phyloP scores from a whole-genome alignment of 352 stramenopile genomes.

The Pythium rishiriense region DNA sequence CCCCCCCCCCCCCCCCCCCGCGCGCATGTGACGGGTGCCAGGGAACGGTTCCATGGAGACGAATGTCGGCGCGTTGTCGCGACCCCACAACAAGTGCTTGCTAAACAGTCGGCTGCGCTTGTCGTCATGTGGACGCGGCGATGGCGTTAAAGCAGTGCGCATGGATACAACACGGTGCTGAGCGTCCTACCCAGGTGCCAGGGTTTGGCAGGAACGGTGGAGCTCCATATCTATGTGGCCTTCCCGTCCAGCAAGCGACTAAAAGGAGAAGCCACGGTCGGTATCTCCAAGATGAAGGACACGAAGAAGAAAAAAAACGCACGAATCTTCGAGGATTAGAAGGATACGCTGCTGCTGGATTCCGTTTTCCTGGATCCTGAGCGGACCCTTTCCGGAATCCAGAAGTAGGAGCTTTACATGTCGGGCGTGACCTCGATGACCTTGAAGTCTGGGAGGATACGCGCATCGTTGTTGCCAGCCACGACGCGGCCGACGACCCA shows the following conservation, averaged over 20 bases:
- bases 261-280: neutral
- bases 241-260: no score
- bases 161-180: no score
- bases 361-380: neutral
- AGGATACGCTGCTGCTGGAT: neutral
- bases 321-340: neutral
- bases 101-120: no score
- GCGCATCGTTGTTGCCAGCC: conserved; percentile 59
- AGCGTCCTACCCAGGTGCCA: no score
- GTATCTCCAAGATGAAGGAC: neutral
- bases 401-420: conserved; percentile 17
- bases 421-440: conserved; percentile 61
- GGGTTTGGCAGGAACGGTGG: no score
- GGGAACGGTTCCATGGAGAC: neutral
- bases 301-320: neutral
- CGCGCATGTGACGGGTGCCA: neutral
- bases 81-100: neutral
- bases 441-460: conserved; percentile 51
- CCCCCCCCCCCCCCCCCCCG: no score
- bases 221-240: no score
- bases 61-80: neutral
- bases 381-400: neutral
- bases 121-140: no score
- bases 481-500: conserved; percentile 94
- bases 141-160: neutral